phyloP scores from a whole-genome alignment of 2,329 filamentous ascomycete genomes.

The Pseudogymnoascus sp. region DNA sequence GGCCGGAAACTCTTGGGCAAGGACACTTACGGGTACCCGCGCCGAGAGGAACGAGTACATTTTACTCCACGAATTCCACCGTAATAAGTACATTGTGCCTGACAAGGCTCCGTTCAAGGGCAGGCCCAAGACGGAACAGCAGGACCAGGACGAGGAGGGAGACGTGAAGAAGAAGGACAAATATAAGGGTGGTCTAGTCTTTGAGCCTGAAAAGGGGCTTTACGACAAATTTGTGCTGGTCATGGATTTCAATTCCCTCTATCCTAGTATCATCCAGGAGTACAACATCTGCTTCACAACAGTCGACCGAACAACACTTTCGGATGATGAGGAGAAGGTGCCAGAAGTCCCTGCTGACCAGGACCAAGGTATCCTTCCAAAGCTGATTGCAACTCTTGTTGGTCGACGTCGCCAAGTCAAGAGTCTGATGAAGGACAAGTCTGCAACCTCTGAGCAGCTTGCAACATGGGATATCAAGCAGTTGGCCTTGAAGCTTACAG shows the following conservation, averaged over 20 bases:
- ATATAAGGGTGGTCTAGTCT: constrained; percentile 96
- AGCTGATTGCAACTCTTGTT: constrained; percentile 86
- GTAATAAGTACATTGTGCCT: constrained; percentile 95
- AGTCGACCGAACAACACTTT: constrained; percentile 66
- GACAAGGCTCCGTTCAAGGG: constrained; percentile 83
- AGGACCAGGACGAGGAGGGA: constrained; percentile 59
- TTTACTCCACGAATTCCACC: constrained; percentile 91
- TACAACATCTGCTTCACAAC: constrained; percentile 99
- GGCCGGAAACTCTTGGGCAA: constrained; percentile 96
- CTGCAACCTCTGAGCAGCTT: constrained; percentile 75
- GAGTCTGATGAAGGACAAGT: constrained; percentile 91
- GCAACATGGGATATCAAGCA: constrained; percentile 98
- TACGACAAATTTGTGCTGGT: constrained; percentile 98
- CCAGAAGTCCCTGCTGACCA: constrained; percentile 77
- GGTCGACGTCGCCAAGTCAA: constrained; percentile 87
- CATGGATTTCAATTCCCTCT: constrained; percentile 99
- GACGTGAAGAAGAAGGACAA: constrained; percentile 98
- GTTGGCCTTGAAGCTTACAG: constrained; percentile 89
- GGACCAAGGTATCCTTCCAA: constrained; percentile 77
- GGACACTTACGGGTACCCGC: constrained; percentile 89
- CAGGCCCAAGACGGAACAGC: constrained; percentile 65
- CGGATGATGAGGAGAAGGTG: constrained; percentile 77
- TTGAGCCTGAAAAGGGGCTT: constrained; percentile 93
- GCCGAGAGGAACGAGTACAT: constrained; percentile 99
- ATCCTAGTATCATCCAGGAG: constrained; percentile 99